These are phyloP conservation scores for Hypoxylon cercidicola DNA, from an alignment of 495 filamentous ascomycete species.

Conservation along the genomic window DNA sequence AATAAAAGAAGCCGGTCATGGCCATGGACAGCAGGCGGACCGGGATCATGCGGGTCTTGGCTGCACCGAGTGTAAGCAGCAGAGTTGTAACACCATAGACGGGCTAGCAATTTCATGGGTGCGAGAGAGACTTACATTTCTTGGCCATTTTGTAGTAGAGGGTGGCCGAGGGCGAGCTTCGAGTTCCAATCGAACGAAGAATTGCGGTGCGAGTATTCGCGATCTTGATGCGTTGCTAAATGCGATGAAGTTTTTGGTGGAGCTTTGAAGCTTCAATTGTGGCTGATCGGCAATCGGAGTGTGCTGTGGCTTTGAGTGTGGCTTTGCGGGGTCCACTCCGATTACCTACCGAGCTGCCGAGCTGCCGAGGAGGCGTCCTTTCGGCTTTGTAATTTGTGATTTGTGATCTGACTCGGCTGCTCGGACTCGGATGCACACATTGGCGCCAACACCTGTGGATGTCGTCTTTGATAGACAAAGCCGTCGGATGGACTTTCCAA, in stretches of 20 bases:
- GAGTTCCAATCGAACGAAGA: slow-evolving; percentile 1
- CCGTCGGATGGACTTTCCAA: slow-evolving; percentile 41
- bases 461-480: too few relatives aligned
- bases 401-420: too few relatives aligned
- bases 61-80: slow-evolving; percentile 56
- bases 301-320: neutral
- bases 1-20: slow-evolving; percentile 96
- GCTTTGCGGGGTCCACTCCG: neutral
- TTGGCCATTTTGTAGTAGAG: slow-evolving; percentile 31
- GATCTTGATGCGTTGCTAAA: slow-evolving; percentile 16
- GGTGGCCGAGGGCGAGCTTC: slow-evolving; percentile 5
- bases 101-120: neutral
- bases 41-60: slow-evolving; percentile 88
- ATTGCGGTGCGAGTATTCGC: neutral
- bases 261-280: slow-evolving; percentile 13
- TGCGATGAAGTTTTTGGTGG: slow-evolving; percentile 40
- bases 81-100: neutral
- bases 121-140: slow-evolving; percentile 22
- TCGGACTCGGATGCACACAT: too few relatives aligned
- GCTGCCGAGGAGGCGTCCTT: too few relatives aligned
- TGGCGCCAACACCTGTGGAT: too few relatives aligned
- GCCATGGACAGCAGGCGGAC: slow-evolving; percentile 99
- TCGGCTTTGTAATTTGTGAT: too few relatives aligned
- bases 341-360: too few relatives aligned
- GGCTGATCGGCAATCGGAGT: slow-evolving; percentile 12